Percentiles rank a stretch among this genome's conserved stretches.
Conservation (phyloP, 305 asterid species). For the Rubia peregrina region DNA sequence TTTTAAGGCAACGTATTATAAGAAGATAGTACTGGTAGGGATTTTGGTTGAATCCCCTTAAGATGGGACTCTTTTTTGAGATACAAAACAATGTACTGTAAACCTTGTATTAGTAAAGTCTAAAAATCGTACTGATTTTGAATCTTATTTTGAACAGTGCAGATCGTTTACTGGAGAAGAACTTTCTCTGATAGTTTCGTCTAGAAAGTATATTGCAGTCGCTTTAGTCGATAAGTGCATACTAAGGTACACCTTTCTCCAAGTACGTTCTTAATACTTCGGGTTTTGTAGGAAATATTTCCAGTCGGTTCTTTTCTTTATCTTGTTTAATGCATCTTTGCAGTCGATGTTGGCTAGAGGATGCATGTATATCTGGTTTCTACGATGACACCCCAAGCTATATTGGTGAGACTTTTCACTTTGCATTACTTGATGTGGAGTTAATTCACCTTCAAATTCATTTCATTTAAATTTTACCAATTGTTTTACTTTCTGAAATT, state of each 20-base stretch:
- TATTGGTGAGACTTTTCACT: slow-evolving; percentile 49
- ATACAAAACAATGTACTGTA: too few relatives aligned
- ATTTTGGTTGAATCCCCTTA: neutral
- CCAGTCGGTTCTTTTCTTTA: neutral
- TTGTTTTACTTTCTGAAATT: slow-evolving; percentile 9
- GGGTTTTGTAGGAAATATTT: neutral
- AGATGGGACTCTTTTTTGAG: too few relatives aligned
- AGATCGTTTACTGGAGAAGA: slow-evolving; percentile 66
- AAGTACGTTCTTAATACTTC: neutral
- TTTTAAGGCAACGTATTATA: too few relatives aligned
- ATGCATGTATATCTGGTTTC: slow-evolving; percentile 48
- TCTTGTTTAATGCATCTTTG: slow-evolving; percentile 12
- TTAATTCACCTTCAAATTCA: neutral
- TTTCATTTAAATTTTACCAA: neutral
- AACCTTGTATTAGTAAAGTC: neutral
- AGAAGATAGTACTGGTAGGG: neutral
- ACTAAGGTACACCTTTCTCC: slow-evolving; percentile 43
- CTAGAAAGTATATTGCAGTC: slow-evolving; percentile 72
- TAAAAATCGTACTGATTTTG: slow-evolving; percentile 12
- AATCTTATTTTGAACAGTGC: slow-evolving; percentile 54
- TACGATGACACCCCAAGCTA: slow-evolving; percentile 49
- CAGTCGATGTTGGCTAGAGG: slow-evolving; percentile 53
- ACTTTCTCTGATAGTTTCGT: slow-evolving; percentile 48
- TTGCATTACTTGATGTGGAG: neutral
- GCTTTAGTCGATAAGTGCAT: slow-evolving; percentile 82